Percentiles rank a stretch among this genome's conserved stretches.
These are phyloP conservation scores for Fonsecaea pugnacius DNA, from an alignment of 2,329 filamentous ascomycete species.

Conservation along the genomic window DNA sequence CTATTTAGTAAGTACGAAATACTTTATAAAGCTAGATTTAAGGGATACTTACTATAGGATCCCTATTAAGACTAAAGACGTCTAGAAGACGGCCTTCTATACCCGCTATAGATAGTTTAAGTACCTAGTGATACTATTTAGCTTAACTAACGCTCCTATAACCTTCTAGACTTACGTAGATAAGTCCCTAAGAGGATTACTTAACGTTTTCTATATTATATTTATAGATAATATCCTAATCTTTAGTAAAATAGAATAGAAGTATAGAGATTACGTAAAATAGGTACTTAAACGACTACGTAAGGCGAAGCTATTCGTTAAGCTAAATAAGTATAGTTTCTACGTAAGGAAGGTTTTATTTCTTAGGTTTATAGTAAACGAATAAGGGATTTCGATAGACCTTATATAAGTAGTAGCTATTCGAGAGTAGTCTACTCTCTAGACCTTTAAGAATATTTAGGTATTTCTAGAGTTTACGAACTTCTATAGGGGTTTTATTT, in stretches of 20 bases:
- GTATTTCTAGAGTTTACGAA: background rate
- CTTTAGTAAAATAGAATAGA: background rate
- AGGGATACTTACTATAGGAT: constrained; percentile 37
- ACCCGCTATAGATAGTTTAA: constrained; percentile 39
- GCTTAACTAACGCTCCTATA: constrained; percentile 32
- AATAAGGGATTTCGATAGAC: background rate
- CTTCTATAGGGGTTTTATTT: background rate
- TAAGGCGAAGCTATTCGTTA: background rate
- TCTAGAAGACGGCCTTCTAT: constrained; percentile 43
- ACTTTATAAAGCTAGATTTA: constrained; percentile 39
- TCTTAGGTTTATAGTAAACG: background rate
- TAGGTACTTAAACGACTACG: background rate
- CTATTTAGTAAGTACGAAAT: constrained; percentile 22
- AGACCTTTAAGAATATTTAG: background rate
- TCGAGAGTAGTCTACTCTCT: background rate
- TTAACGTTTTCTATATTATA: background rate
- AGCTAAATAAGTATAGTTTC: background rate
- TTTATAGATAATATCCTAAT: constrained; percentile 11
- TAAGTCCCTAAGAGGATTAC: background rate
- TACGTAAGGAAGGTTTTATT: background rate
- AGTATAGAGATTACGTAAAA: background rate
- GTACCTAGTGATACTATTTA: constrained; percentile 42
- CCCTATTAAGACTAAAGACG: constrained; percentile 36
- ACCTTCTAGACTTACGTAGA: background rate
- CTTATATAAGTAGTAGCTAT: background rate